Evolutionary conservation across 345 rosid genomes (phyloP).

Genomic region (Mallotus nudiflorus): DNA sequence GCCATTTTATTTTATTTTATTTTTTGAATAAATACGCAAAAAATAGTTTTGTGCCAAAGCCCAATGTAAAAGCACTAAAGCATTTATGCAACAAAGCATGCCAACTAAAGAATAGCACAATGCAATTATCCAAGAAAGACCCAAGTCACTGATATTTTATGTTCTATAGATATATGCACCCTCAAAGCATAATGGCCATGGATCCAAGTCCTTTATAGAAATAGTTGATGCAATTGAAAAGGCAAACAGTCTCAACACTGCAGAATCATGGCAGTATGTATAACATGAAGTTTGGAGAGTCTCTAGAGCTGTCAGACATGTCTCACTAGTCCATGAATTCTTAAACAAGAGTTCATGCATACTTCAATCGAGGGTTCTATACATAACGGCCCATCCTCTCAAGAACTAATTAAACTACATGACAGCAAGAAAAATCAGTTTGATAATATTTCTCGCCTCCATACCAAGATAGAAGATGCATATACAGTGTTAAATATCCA

Average conservation of each 20-base stretch:
- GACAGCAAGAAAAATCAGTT: too few species aligned
- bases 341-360: too few species aligned
- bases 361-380: too few species aligned
- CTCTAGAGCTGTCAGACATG: conserved; percentile 66
- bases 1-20: too few species aligned
- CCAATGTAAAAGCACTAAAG: background rate
- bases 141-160: background rate
- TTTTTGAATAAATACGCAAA: background rate
- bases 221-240: conserved; percentile 64
- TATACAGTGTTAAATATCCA: too few species aligned
- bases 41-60: background rate
- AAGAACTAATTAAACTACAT: too few species aligned
- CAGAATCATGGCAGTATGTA: conserved; percentile 59
- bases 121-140: background rate
- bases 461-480: too few species aligned
- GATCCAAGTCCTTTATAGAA: conserved; percentile 75
- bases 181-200: conserved; percentile 66
- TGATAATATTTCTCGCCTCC: too few species aligned
- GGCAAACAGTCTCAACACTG: conserved; percentile 49
- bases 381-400: too few species aligned
- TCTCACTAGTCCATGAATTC: conserved; percentile 63
- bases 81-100: background rate
- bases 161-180: conserved; percentile 65
- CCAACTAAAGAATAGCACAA: too few species aligned
- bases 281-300: conserved; percentile 87